phyloP scores from a whole-genome alignment of 1,284 basidiomycete genomes.

The Cystobasidium slooffiae region DNA sequence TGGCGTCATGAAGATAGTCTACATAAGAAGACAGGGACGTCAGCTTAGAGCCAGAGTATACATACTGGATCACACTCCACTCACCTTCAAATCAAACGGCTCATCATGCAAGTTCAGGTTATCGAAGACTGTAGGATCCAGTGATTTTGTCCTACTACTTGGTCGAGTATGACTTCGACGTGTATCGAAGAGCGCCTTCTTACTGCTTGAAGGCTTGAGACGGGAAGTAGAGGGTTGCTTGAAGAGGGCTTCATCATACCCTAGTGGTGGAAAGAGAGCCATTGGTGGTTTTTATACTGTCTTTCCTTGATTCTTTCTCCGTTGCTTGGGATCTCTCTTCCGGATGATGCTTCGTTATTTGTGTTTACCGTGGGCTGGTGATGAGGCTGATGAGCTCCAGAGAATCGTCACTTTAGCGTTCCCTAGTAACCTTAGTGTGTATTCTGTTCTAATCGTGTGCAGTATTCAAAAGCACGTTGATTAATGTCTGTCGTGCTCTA shows the following conservation, averaged over 20 bases:
- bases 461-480: no score
- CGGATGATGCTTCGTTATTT: no score
- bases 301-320: no score
- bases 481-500: no score
- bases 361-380: no score
- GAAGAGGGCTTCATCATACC: neutral
- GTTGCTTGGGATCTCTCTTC: no score
- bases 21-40: neutral
- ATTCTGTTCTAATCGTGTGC: no score
- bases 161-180: neutral
- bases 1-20: no score
- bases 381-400: no score
- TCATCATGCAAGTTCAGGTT: neutral
- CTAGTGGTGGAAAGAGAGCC: neutral
- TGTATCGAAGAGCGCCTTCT: neutral
- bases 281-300: neutral
- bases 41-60: neutral
- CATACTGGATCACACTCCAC: neutral
- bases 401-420: no score
- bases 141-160: neutral
- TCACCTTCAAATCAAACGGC: neutral
- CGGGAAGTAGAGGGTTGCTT: neutral
- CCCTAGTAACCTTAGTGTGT: no score
- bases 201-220: neutral
- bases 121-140: neutral